These are phyloP conservation scores for Marasmius oreades DNA, from an alignment of 1,284 basidiomycete species.

Conservation along the genomic window DNA sequence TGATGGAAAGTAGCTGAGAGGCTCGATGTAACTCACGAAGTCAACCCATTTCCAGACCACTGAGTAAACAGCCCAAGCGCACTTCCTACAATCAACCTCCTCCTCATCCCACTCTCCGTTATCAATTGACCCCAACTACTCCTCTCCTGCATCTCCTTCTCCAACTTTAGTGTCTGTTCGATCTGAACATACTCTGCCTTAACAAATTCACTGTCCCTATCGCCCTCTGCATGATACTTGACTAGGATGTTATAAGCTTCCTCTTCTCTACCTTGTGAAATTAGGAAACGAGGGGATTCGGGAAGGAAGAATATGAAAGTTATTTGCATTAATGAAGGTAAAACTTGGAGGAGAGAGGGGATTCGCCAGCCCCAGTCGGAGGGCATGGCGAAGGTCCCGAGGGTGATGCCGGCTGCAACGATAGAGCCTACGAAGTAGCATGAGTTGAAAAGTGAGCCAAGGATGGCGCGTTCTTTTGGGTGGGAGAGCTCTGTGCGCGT, in stretches of 20 bases:
- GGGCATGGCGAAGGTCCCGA: constrained; percentile 42
- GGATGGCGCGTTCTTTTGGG: constrained; percentile 44
- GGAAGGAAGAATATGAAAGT: constrained; percentile 47
- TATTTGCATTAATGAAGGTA: constrained; percentile 46
- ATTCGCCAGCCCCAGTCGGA: constrained; percentile 55
- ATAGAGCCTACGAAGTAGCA: constrained; percentile 48
- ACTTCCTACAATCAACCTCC: constrained; percentile 39
- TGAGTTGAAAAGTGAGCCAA: constrained; percentile 47
- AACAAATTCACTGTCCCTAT: constrained; percentile 43
- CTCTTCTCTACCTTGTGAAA: constrained; percentile 45
- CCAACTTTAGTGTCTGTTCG: constrained; percentile 45
- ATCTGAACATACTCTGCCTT: constrained; percentile 54
- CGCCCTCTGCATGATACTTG: constrained; percentile 51
- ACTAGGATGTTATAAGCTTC: constrained; percentile 46
- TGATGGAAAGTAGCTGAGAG: too few relatives aligned
- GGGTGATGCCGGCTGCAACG: constrained; percentile 40
- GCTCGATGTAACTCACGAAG: constrained; percentile 44
- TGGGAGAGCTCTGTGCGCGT: constrained; percentile 39
- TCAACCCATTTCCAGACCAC: constrained; percentile 54
- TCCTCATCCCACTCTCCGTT: constrained; percentile 46
- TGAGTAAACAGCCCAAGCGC: constrained; percentile 47
- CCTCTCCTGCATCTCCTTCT: constrained; percentile 37
- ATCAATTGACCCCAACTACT: constrained; percentile 41
- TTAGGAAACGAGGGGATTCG: constrained; percentile 60
- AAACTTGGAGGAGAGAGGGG: constrained; percentile 52